Percentiles rank a stretch among this genome's conserved stretches.
These are phyloP conservation scores for Cavenderia fasciculata DNA, from an alignment of 78 protist genomes.

Conservation along the genomic window DNA sequence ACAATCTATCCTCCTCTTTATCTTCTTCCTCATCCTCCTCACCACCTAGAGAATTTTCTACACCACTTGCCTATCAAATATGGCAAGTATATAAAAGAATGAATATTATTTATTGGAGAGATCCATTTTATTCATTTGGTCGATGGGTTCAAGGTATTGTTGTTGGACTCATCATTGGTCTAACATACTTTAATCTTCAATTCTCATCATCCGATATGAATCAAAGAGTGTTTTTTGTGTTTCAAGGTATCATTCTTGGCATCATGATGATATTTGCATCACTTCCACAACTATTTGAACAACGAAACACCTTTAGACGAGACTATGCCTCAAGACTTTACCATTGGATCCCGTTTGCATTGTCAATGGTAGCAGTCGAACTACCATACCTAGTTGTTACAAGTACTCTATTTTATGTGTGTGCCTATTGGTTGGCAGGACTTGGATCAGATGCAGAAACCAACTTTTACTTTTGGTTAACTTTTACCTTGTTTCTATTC, in stretches of 20 bases:
- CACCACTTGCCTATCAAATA: constrained; percentile 6
- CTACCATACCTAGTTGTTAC: constrained; percentile 53
- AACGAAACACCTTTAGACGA: constrained; percentile 50
- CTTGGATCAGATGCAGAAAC: background rate
- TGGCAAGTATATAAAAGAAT: constrained; percentile 68
- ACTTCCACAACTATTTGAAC: constrained; percentile 60
- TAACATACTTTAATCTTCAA: constrained; percentile 49
- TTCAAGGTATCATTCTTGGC: constrained; percentile 41
- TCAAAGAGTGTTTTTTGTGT: constrained; percentile 54
- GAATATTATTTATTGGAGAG: constrained; percentile 62
- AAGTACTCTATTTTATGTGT: constrained; percentile 33
- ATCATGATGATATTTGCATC: constrained; percentile 38
- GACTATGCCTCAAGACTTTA: constrained; percentile 60
- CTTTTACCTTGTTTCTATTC: constrained; percentile 19
- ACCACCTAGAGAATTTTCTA: constrained; percentile 61
- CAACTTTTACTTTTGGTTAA: constrained; percentile 62
- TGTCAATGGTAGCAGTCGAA: constrained; percentile 56
- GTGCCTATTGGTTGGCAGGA: constrained; percentile 53
- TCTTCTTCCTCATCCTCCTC: background rate
- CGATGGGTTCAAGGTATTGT: constrained; percentile 35
- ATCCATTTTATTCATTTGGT: constrained; percentile 61
- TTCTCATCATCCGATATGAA: constrained; percentile 60
- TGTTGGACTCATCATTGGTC: constrained; percentile 55
- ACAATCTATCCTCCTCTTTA: background rate
- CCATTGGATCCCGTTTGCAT: constrained; percentile 42